Percentiles rank a stretch among this genome's conserved stretches.
These are phyloP conservation scores for Macroventuria anomochaeta DNA, from an alignment of 2,329 filamentous ascomycete genomes.

Conservation along the genomic window DNA sequence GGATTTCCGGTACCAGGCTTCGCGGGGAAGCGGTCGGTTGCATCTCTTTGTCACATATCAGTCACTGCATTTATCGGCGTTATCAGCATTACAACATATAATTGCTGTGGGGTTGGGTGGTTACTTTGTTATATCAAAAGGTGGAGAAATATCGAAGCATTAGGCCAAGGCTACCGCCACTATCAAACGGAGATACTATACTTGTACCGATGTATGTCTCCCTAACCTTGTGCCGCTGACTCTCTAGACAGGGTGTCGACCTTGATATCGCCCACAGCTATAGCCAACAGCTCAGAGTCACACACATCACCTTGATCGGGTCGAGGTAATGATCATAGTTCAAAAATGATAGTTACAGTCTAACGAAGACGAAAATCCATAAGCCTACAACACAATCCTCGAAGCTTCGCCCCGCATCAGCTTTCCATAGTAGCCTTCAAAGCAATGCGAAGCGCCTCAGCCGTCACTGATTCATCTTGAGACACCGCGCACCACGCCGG, in stretches of 20 bases:
- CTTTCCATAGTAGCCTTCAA: neutral
- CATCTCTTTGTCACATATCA: constrained; percentile 11
- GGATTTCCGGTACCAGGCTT: neutral
- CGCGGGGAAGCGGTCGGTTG: neutral
- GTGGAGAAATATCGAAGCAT: neutral
- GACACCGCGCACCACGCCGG: neutral
- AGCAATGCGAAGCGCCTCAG: neutral
- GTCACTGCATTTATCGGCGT: constrained; percentile 12
- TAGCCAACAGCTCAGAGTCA: too few relatives aligned
- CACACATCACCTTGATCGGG: too few relatives aligned
- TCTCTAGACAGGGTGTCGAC: too few relatives aligned
- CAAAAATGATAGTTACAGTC: too few relatives aligned
- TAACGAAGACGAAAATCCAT: too few relatives aligned
- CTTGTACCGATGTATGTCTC: neutral
- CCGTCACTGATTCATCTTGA: neutral
- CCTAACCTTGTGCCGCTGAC: neutral
- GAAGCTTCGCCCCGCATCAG: neutral
- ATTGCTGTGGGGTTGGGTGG: neutral
- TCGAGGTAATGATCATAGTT: too few relatives aligned
- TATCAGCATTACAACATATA: constrained; percentile 1
- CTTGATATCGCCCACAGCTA: too few relatives aligned
- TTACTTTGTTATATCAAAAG: neutral
- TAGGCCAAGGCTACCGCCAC: neutral
- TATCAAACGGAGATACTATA: neutral
- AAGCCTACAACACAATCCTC: neutral